Evolutionary conservation across 2,329 filamentous ascomycete genomes (phyloP).

Genomic region (Nemania diffusa): DNA sequence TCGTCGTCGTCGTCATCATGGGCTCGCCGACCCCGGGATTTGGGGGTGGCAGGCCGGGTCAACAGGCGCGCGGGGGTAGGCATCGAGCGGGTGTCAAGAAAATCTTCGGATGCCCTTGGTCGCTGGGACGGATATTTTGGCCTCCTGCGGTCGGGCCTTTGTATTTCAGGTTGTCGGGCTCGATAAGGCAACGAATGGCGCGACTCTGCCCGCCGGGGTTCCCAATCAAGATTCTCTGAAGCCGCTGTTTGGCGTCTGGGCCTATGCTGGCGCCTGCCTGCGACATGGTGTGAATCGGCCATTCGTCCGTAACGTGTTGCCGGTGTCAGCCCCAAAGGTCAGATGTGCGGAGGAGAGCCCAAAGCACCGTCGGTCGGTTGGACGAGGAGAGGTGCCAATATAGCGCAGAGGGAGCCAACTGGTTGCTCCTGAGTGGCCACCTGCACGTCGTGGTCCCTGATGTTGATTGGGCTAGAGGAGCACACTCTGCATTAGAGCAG

Average conservation of each 20-base stretch:
- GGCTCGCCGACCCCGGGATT: constrained; percentile 40
- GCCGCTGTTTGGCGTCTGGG: constrained; percentile 45
- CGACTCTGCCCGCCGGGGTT: constrained; percentile 41
- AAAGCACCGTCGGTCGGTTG: constrained; percentile 44
- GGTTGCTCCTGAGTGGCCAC: constrained; percentile 50
- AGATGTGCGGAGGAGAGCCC: constrained; percentile 42
- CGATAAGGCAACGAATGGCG: constrained; percentile 52
- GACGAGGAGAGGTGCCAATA: constrained; percentile 44
- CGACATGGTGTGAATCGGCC: constrained; percentile 46
- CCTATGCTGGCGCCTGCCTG: constrained; percentile 46
- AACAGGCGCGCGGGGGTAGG: constrained; percentile 46
- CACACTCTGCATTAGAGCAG: constrained; percentile 48
- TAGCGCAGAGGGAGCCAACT: constrained; percentile 49
- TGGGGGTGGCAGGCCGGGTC: constrained; percentile 41
- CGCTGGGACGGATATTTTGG: constrained; percentile 43
- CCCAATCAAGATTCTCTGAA: constrained; percentile 49
- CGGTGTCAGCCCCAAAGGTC: constrained; percentile 45
- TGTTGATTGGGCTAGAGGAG: constrained; percentile 47
- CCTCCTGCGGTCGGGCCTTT: constrained; percentile 47
- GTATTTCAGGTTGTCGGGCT: constrained; percentile 49
- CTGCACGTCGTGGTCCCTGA: constrained; percentile 41
- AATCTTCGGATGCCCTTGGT: constrained; percentile 45
- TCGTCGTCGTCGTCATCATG: constrained; percentile 42
- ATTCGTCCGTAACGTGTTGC: constrained; percentile 45
- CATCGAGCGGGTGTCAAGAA: constrained; percentile 43